These are phyloP conservation scores for Diutina neorugosa DNA, from an alignment of 1,139 yeast genomes.

Conservation along the genomic window DNA sequence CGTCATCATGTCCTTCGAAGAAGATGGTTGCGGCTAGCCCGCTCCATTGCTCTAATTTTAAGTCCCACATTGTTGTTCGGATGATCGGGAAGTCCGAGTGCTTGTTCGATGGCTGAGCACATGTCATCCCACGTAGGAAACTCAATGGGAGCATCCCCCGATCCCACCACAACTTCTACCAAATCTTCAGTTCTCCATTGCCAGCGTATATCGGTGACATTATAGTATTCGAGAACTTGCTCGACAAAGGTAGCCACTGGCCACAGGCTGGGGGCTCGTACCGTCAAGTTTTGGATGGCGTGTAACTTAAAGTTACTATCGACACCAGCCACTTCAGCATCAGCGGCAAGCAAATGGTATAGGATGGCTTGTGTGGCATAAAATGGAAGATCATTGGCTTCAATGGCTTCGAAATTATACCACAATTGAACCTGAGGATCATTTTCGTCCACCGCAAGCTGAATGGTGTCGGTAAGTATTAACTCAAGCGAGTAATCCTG, in stretches of 20 bases:
- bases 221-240: not conserved
- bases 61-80: constrained; percentile 2
- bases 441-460: constrained; percentile 25
- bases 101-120: not conserved
- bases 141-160: not conserved
- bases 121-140: not conserved
- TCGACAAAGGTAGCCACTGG: not conserved
- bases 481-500: constrained; percentile 18
- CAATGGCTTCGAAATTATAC: constrained; percentile 36
- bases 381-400: constrained; percentile 48
- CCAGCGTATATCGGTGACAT: not conserved
- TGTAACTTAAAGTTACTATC: not conserved
- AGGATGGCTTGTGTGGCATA: constrained; percentile 45
- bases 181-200: not conserved
- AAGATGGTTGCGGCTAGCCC: not conserved
- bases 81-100: not conserved
- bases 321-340: constrained; percentile 11
- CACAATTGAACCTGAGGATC: constrained; percentile 24
- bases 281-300: not conserved
- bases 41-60: not conserved
- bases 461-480: constrained; percentile 17
- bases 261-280: not conserved
- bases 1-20: not conserved
- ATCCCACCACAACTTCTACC: not conserved
- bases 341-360: constrained; percentile 41